These are phyloP conservation scores for Phanerochaete sordida DNA, from an alignment of 768 basidiomycete species.

Conservation along the genomic window DNA sequence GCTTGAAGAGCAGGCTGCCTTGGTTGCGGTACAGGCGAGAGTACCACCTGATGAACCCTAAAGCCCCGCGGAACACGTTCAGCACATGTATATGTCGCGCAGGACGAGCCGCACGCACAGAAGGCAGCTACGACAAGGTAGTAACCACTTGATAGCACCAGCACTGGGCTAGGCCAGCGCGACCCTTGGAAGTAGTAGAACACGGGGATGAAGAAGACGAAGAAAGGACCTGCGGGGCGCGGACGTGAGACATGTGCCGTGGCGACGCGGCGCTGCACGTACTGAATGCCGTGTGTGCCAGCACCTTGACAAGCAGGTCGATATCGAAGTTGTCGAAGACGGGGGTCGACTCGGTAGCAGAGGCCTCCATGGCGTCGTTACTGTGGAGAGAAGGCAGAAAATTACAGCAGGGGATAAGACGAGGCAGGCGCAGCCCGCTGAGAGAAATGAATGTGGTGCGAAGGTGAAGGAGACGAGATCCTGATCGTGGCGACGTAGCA, in stretches of 20 bases:
- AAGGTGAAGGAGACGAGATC: not conserved
- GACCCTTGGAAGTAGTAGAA: slow-evolving; percentile 74
- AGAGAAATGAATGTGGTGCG: slow-evolving; percentile 4
- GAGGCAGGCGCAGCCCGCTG: slow-evolving; percentile 18
- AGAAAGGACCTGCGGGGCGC: slow-evolving; percentile 69
- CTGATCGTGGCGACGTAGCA: not conserved
- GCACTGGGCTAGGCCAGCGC: slow-evolving; percentile 44
- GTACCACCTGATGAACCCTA: slow-evolving; percentile 70
- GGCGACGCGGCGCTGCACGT: slow-evolving; percentile 23
- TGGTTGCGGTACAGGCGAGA: slow-evolving; percentile 76
- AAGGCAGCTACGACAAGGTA: slow-evolving; percentile 56
- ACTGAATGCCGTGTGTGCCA: slow-evolving; percentile 80
- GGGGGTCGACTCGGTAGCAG: slow-evolving; percentile 37
- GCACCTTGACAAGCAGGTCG: slow-evolving; percentile 76
- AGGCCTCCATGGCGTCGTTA: slow-evolving; percentile 17
- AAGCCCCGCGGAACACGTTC: not conserved
- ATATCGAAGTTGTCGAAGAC: slow-evolving; percentile 72
- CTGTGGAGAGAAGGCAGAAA: not conserved
- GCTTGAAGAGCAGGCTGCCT: slow-evolving; percentile 57
- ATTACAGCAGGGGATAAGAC: not conserved
- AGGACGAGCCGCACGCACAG: slow-evolving; percentile 45
- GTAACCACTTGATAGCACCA: slow-evolving; percentile 53
- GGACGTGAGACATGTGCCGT: not conserved
- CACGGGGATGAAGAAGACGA: slow-evolving; percentile 74
- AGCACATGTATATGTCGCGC: not conserved